phyloP scores from a whole-genome alignment of 139 green algal genomes.

The Picochlorum sp. region DNA sequence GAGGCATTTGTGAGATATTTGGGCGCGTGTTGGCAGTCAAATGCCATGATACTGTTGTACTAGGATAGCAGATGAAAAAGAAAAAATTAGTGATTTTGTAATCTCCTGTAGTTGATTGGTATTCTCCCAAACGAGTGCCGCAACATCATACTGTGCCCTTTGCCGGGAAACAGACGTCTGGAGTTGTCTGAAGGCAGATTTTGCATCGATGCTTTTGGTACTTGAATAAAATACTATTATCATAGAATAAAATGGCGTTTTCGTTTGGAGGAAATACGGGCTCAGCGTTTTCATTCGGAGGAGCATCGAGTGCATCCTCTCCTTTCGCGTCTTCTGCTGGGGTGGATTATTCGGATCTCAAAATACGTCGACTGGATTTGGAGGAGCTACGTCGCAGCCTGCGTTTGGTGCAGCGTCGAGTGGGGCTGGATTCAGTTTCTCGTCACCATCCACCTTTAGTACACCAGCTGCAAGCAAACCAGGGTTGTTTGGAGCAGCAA shows the following conservation, averaged over 20 bases:
- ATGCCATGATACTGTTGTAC: background rate
- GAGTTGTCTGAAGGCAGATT: no score
- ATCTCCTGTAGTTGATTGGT: background rate
- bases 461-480: background rate
- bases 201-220: no score
- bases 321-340: background rate
- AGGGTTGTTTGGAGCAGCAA: slow-evolving; percentile 13
- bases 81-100: background rate
- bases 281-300: slow-evolving; percentile 17
- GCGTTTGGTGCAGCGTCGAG: slow-evolving; percentile 13
- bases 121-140: no score
- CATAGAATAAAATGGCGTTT: background rate
- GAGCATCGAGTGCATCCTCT: background rate
- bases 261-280: background rate
- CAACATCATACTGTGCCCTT: no score
- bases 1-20: slow-evolving; percentile 33
- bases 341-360: background rate
- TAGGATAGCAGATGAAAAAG: background rate
- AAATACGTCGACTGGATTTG: background rate
- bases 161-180: no score
- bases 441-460: no score
- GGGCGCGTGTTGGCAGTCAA: background rate
- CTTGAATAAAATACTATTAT: no score
- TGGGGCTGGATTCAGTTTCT: slow-evolving; percentile 15
- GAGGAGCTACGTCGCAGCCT: background rate